These are phyloP conservation scores for Rhododendron ovatum DNA, from an alignment of 148 eudicot species.

Conservation along the genomic window DNA sequence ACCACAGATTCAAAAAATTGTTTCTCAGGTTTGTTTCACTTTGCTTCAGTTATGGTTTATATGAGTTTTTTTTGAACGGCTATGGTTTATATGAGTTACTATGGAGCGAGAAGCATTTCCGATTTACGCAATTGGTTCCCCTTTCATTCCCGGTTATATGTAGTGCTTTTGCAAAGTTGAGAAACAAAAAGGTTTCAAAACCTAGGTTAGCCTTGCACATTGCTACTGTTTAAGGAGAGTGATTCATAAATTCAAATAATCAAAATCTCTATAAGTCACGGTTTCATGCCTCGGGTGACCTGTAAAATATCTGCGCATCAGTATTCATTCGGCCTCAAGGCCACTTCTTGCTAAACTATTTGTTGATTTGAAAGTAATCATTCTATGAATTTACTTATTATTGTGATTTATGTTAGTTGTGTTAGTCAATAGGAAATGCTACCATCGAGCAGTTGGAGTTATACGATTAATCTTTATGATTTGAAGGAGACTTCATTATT, in stretches of 20 bases:
- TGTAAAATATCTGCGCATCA: neutral
- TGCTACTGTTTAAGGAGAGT: neutral
- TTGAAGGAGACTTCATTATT: neutral
- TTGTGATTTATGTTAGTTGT: neutral
- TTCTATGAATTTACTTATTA: neutral
- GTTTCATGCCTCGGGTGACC: neutral
- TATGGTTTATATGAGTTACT: neutral
- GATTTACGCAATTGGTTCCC: neutral
- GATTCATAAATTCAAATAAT: neutral
- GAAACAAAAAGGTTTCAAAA: neutral
- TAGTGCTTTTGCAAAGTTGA: neutral
- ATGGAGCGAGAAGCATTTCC: neutral
- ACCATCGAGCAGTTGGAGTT: neutral
- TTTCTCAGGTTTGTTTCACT: constrained; percentile 61
- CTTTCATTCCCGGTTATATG: neutral
- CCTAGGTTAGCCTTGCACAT: neutral
- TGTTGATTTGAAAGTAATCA: neutral
- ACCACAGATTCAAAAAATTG: constrained; percentile 94
- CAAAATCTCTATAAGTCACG: neutral
- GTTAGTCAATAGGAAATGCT: neutral
- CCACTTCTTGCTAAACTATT: neutral
- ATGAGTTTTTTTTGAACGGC: too few species aligned
- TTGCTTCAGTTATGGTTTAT: neutral
- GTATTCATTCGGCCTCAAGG: neutral
- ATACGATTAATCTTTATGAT: neutral